Evolutionary conservation across 2,329 filamentous ascomycete genomes (phyloP).

Genomic region (Xylaria sp.): DNA sequence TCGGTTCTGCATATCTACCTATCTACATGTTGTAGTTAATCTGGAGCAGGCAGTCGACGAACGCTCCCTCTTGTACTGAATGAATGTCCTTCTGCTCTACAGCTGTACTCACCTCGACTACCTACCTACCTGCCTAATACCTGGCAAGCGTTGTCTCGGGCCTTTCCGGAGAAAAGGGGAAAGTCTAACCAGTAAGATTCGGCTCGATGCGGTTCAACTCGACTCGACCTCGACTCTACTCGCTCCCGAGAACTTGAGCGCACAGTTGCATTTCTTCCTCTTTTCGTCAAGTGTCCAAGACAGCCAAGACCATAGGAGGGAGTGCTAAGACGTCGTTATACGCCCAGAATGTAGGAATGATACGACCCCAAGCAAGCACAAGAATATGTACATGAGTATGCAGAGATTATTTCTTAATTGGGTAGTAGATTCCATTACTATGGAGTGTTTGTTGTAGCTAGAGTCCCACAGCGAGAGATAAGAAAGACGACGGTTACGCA

Average conservation of each 20-base stretch:
- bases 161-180: neutral
- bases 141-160: neutral
- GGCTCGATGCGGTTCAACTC: neutral
- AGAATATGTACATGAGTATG: neutral
- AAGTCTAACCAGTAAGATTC: too few relatives aligned
- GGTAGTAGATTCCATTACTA: constrained; percentile 17
- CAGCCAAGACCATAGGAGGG: constrained; percentile 3
- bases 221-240: neutral
- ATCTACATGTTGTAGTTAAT: too few relatives aligned
- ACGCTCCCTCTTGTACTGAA: too few relatives aligned
- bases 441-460: too few relatives aligned
- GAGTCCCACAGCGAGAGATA: constrained; percentile 27
- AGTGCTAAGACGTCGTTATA: neutral
- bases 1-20: too few relatives aligned
- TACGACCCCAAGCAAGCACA: neutral
- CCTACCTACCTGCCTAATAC: too few relatives aligned
- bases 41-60: too few relatives aligned
- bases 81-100: too few relatives aligned
- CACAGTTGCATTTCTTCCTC: neutral
- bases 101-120: too few relatives aligned
- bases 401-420: constrained; percentile 16
- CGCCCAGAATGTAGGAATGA: neutral
- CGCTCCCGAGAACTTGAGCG: neutral
- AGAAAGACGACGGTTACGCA: constrained; percentile 21
- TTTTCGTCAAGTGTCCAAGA: neutral